Evolutionary conservation across 129 eudicot genomes (phyloP), one percentile per base, ranked within the genome.

Genomic region (Gnaphalium uliginosum): DNA sequence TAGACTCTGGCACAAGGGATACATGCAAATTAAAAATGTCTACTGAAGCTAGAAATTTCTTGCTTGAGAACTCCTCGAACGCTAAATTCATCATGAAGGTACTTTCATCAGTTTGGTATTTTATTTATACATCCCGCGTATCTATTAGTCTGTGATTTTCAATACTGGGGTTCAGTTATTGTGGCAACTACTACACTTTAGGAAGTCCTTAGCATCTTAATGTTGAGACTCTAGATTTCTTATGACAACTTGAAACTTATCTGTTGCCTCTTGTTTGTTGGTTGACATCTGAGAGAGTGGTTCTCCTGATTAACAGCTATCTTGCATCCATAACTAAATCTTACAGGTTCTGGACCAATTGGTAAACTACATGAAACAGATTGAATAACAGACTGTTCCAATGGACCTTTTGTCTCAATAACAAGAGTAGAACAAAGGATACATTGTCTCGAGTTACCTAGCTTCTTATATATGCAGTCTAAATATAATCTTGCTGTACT

Each of bases 41-140:
- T 29, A 51, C 63, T 51, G 75, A 72, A 72, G 76, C 14, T 72
- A 35, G 6, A 72, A 72, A 58, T 53, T 72, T 19, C 18, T 33
- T 72, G 33, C 54, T 57, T 11, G 23, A 22, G 53, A 32, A 33
- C 54, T 58, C 68, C 29, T 41, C 69, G 37, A 39, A 18, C 18
- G 69, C 77, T 39, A 59, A 58, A 4, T 59, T 39, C 13, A 18
- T 59, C 69, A 73, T 35, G 77, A 21, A 59, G 68, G 68, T 59
- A 59, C 65, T 23, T 73, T 56, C 43, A 39, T 30, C 25, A n/a
- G 35, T 26, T 4, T 24, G 7, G 17, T 2, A 21, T 59, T 23
- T 60, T 59, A 15, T 24, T 23, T 21, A 60, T 60, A 23, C 24
- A 24, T 24, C 9, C n/a, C 6, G 1, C 18, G 14, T 23, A 19